Evolutionary conservation across 805 yeast species (phyloP), one percentile per base, ranked within the genome.

Genomic region (Wickerhamomyces subpelliculosus): DNA sequence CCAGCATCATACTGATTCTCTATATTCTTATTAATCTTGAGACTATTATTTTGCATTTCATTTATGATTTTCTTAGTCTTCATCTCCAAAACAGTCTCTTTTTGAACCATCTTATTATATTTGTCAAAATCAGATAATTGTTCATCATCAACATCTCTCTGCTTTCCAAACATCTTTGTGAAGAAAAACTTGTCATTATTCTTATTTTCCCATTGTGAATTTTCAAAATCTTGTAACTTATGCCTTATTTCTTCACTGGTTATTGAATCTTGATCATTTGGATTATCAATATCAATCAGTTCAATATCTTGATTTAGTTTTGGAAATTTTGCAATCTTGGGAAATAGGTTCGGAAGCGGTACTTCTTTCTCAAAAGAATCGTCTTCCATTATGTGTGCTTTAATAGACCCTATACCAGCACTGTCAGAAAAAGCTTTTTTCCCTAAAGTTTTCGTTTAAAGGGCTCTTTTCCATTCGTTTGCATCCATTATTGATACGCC

Each of bases 71-170:
- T 43, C 34, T 46, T 49, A 0, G 57, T 47, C 40, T 55, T 58
- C 3, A 44, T 46, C 38, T 62, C 57, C 13, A 63, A 35, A 23
- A 47, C 44, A 10, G 54, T 55, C 34, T 65, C 70, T 35, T 50
- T 42, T 28, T 54, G 53, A 1, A 64, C 57, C 46, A 55, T 55
- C n/a, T 42, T 33, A 34, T 65, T 62, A 41, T 64, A 65, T 5
- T 40, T 39, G 9, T 50, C 54, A 37, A 65, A 65, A 42, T 65
- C 70, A 20, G 48, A 41, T 2, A 37, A 29, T 4, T 35, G 47
- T 8, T 34, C 43, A 6, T 38, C 45, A 9, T 41, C 43, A 2
- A 37, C 46, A 8, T 27, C 34, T 3, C 29, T 32, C 8, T 37
- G 31, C 2, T 40, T 18, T 10, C 24, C 51, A 26, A 46, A 47